These are phyloP conservation scores for Lasiodiplodia hormozganensis DNA, from an alignment of 2,329 filamentous ascomycete genomes.

Conservation along the genomic window DNA sequence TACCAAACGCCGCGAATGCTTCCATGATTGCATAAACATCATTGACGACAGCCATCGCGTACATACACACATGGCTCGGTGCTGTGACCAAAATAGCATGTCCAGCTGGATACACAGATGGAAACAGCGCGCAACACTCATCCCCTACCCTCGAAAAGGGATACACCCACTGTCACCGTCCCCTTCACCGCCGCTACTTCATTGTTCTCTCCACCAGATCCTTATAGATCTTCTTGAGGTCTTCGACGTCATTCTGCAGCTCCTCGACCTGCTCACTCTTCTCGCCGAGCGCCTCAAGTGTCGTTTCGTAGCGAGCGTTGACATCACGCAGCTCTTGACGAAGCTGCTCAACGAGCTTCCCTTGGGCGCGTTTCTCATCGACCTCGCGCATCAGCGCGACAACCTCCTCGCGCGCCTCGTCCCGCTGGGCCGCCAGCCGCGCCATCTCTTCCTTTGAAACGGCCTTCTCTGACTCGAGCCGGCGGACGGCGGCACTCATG, in stretches of 20 bases:
- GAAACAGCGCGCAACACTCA: background rate
- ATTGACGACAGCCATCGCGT: conserved; percentile 12
- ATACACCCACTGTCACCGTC: background rate
- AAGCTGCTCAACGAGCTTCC: conserved; percentile 67
- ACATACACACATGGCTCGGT: conserved; percentile 8
- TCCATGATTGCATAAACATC: conserved; percentile 20
- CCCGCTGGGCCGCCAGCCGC: conserved; percentile 81
- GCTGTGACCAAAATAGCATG: background rate
- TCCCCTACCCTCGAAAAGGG: background rate
- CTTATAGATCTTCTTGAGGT: conserved; percentile 95
- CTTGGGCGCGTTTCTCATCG: conserved; percentile 70
- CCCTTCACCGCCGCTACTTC: conserved; percentile 53
- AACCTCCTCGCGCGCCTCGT: conserved; percentile 92
- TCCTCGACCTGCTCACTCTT: conserved; percentile 96
- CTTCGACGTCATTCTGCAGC: conserved; percentile 83
- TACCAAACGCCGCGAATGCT: conserved; percentile 13
- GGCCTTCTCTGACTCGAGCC: conserved; percentile 90
- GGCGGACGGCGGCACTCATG: conserved; percentile 91
- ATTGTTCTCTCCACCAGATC: conserved; percentile 88
- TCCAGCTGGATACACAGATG: background rate
- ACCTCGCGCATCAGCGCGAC: conserved; percentile 86
- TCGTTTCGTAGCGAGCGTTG: conserved; percentile 83
- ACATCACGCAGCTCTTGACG: conserved; percentile 73
- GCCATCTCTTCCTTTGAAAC: conserved; percentile 85
- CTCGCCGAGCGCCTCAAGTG: conserved; percentile 92